Percentiles rank a stretch among this genome's conserved stretches.
phyloP scores from a whole-genome alignment of 345 rosid species.

The Brassica carinata region DNA sequence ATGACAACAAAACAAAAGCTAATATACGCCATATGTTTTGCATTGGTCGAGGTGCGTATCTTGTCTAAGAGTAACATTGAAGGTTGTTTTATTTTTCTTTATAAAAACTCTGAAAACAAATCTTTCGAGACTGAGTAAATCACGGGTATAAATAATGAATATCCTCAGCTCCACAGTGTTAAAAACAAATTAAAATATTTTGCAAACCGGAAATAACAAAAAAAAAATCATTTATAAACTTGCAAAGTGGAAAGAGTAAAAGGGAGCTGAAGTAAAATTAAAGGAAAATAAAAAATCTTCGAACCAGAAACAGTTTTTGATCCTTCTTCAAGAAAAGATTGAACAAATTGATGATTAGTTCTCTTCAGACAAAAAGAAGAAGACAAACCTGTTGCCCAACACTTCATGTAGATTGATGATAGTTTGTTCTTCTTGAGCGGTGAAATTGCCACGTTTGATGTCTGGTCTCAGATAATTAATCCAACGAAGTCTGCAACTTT shows the following conservation, averaged over 20 bases:
- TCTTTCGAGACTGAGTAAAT: conserved; percentile 11
- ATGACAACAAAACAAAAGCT: conserved; percentile 25
- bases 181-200: background rate
- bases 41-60: conserved; percentile 23
- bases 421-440: conserved; percentile 68
- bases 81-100: background rate
- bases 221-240: background rate
- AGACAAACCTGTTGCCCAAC: conserved; percentile 63
- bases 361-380: background rate
- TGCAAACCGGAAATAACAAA: conserved; percentile 2
- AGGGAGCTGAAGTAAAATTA: background rate
- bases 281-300: background rate
- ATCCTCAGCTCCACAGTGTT: background rate
- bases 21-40: conserved; percentile 31
- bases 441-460: conserved; percentile 80
- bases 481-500: conserved; percentile 89
- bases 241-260: background rate
- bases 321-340: background rate
- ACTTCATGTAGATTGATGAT: conserved; percentile 58
- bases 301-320: background rate
- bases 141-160: conserved; percentile 31
- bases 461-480: conserved; percentile 77
- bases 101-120: background rate
- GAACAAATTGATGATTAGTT: background rate
- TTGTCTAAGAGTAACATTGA: conserved; percentile 15